Percentiles rank a stretch among this genome's conserved stretches.
phyloP scores from a whole-genome alignment of 2,329 filamentous ascomycete species.

The Fusarium sp. region DNA sequence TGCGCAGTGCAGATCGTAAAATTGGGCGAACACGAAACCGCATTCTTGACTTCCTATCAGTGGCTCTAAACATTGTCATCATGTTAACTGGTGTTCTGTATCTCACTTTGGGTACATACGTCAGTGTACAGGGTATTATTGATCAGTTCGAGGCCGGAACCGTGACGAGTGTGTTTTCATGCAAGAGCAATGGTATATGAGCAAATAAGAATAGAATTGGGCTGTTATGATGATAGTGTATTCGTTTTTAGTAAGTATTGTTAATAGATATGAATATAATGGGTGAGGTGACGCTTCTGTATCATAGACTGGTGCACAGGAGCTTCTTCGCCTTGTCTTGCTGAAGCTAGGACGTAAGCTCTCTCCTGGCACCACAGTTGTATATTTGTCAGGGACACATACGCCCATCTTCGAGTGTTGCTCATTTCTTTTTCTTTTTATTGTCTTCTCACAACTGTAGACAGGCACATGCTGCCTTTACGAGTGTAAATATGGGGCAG shows the following conservation, averaged over 20 bases:
- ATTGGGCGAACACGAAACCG: conserved; percentile 62
- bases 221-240: not conserved
- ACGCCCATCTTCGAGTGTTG: too few species aligned
- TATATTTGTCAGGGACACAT: too few species aligned
- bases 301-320: not conserved
- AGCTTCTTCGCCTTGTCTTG: not conserved
- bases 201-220: accelerated
- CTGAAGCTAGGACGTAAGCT: not conserved
- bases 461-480: too few species aligned
- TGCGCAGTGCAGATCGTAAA: conserved; percentile 72
- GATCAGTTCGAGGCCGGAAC: conserved; percentile 73
- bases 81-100: conserved; percentile 82
- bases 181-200: conserved; percentile 74
- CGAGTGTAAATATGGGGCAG: too few species aligned
- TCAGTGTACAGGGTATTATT: conserved; percentile 78
- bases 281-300: not conserved
- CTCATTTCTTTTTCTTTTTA: too few species aligned
- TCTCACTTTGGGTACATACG: conserved; percentile 83
- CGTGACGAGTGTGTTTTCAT: conserved; percentile 80
- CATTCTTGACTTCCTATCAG: conserved; percentile 62
- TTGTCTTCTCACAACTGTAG: too few species aligned
- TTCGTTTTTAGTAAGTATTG: not conserved
- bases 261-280: not conserved
- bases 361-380: too few species aligned
- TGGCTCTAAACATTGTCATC: conserved; percentile 77